phyloP scores from a whole-genome alignment of 2,329 filamentous ascomycete species.

The Aspergillus terreus region DNA sequence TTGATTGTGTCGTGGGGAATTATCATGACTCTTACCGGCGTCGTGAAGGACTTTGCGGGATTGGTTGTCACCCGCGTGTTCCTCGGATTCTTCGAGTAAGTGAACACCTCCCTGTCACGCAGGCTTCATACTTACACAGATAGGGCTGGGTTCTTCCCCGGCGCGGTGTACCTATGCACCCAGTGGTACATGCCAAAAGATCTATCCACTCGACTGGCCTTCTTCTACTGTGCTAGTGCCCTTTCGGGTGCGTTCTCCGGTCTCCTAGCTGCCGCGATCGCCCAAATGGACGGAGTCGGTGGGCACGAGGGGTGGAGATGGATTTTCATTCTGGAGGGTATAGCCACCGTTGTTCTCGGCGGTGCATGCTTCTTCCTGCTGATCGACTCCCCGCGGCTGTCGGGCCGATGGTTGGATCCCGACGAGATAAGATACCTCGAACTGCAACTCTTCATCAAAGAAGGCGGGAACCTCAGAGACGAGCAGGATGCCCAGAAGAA shows the following conservation, averaged over 20 bases:
- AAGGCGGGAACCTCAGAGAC: slow-evolving; percentile 5
- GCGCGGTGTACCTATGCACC: slow-evolving; percentile 23
- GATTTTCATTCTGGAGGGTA: slow-evolving; percentile 48
- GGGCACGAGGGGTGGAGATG: slow-evolving; percentile 27
- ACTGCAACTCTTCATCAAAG: slow-evolving; percentile 10
- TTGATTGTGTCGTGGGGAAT: slow-evolving; percentile 40
- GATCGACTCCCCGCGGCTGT: slow-evolving; percentile 38
- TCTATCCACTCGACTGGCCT: slow-evolving; percentile 17
- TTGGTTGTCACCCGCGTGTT: slow-evolving; percentile 47
- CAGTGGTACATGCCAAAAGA: slow-evolving; percentile 41
- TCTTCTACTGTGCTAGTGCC: slow-evolving; percentile 23
- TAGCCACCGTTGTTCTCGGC: slow-evolving; percentile 16
- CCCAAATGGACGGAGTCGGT: slow-evolving; percentile 16
- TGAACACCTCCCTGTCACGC: neutral
- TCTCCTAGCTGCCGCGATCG: slow-evolving; percentile 35
- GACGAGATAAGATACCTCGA: slow-evolving; percentile 28
- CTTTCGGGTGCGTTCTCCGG: slow-evolving; percentile 32
- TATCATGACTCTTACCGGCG: slow-evolving; percentile 48
- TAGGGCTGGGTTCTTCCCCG: slow-evolving; percentile 33
- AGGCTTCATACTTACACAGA: slow-evolving; percentile 6
- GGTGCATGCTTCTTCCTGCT: slow-evolving; percentile 21
- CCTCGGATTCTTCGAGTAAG: slow-evolving; percentile 38
- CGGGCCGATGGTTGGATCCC: slow-evolving; percentile 34
- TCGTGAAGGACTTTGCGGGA: slow-evolving; percentile 44
- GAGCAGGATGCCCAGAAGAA: neutral